Evolutionary conservation across 768 basidiomycete genomes (phyloP).

Genomic region (Candolleomyces efflorescens): DNA sequence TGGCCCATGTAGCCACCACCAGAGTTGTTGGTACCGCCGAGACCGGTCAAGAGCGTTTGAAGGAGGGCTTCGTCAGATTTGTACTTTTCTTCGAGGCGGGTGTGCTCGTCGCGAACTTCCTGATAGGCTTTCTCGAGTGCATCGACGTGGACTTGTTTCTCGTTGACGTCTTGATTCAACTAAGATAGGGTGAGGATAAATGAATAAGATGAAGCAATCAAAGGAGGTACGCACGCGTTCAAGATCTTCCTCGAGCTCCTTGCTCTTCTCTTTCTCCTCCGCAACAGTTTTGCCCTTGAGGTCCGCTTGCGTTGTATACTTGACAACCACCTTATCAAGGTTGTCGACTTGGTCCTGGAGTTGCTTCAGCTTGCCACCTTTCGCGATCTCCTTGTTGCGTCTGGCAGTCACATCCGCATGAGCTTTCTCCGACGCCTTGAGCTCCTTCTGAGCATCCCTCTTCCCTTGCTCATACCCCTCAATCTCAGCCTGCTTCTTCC

Average conservation of each 20-base stretch:
- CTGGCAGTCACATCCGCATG: constrained; percentile 62
- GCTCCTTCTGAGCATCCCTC: constrained; percentile 49
- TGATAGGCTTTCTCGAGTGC: constrained; percentile 51
- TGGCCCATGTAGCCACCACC: constrained; percentile 96
- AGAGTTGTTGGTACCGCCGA: constrained; percentile 68
- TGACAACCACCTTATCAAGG: constrained; percentile 75
- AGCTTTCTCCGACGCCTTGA: constrained; percentile 64
- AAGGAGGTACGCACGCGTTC: constrained; percentile 45
- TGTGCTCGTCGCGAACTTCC: constrained; percentile 66
- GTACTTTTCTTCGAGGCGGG: constrained; percentile 54
- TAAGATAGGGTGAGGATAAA: constrained; percentile 21
- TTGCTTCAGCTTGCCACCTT: constrained; percentile 88
- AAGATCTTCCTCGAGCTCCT: constrained; percentile 49
- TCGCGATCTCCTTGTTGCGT: constrained; percentile 83
- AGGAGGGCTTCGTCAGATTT: constrained; percentile 85
- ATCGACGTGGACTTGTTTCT: constrained; percentile 58
- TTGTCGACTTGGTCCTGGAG: constrained; percentile 77
- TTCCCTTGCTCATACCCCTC: constrained; percentile 41
- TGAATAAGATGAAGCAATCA: background rate
- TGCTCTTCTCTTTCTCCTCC: constrained; percentile 69
- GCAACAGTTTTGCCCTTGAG: constrained; percentile 70
- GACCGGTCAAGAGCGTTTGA: constrained; percentile 90
- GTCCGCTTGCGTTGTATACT: constrained; percentile 81
- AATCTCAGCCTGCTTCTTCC: constrained; percentile 45
- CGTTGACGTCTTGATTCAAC: constrained; percentile 53